Evolutionary conservation across 371 early-diverging fungal species (phyloP).

Genomic region (Mucor indicus): DNA sequence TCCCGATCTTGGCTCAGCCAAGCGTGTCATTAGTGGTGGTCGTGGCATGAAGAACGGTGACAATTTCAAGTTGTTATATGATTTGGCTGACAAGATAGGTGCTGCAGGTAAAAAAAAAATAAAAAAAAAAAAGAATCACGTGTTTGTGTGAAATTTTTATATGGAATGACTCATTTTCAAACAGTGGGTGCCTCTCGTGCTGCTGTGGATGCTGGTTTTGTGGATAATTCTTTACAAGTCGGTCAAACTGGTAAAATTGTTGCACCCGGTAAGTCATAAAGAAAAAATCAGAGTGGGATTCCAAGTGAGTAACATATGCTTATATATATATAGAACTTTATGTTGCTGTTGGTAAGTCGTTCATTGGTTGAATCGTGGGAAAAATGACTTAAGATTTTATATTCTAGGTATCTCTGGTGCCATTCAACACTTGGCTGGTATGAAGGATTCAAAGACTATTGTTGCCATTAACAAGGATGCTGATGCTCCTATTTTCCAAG

Average conservation of each 20-base stretch:
- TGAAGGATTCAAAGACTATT: conserved; percentile 98
- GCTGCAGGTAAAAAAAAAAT: conserved; percentile 71
- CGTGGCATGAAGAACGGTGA: conserved; percentile 96
- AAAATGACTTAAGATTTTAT: conserved; percentile 3
- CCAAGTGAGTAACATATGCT: background rate
- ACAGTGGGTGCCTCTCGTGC: conserved; percentile 97
- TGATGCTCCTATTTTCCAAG: conserved; percentile 98
- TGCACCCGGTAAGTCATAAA: conserved; percentile 70
- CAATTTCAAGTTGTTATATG: conserved; percentile 91
- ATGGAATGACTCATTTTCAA: background rate
- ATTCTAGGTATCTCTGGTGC: conserved; percentile 88
- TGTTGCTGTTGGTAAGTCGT: conserved; percentile 78
- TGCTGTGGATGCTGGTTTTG: conserved; percentile 97
- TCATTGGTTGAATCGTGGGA: conserved; percentile 6
- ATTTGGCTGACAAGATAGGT: conserved; percentile 92
- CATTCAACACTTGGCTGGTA: conserved; percentile 97
- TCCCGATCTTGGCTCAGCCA: conserved; percentile 89
- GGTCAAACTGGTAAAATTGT: conserved; percentile 98
- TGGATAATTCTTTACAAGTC: conserved; percentile 94
- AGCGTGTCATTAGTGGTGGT: conserved; percentile 92
- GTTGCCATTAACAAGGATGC: conserved; percentile 98
- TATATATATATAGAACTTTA: conserved; percentile 66
- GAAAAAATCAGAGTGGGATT: too few relatives aligned
- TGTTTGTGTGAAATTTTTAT: conserved; percentile 18
- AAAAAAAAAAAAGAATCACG: conserved; percentile 5